Conservation (phyloP, 2,329 filamentous ascomycete genomes). For the Helicocarpus griseus region DNA sequence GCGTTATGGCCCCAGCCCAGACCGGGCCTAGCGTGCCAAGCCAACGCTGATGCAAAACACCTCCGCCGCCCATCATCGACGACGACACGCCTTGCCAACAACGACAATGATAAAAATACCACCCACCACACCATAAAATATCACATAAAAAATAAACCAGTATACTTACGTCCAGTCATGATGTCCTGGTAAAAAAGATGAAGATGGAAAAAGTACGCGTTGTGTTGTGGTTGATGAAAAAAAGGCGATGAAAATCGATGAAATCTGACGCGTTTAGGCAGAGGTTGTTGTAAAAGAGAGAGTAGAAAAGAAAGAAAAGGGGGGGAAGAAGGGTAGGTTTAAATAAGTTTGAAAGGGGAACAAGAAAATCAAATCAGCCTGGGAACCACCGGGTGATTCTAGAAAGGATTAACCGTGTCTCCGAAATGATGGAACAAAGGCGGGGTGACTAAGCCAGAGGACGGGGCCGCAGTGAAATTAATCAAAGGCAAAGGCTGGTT, state of each 20-base stretch:
- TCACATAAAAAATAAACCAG: constrained; percentile 4
- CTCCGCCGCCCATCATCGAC: constrained; percentile 10
- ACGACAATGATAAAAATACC: neutral
- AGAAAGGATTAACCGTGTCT: too few species aligned
- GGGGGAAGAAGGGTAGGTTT: constrained; percentile 8
- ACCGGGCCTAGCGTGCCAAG: neutral
- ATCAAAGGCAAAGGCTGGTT: constrained; percentile 22
- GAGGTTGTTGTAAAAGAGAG: too few species aligned
- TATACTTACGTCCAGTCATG: constrained; percentile 35
- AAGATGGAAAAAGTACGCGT: constrained; percentile 10
- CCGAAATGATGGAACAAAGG: neutral
- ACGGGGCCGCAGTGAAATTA: neutral
- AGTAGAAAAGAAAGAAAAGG: constrained; percentile 10
- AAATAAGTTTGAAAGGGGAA: too few species aligned
- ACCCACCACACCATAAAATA: neutral
- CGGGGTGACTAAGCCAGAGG: neutral
- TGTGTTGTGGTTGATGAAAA: constrained; percentile 9
- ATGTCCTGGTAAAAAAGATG: constrained; percentile 6
- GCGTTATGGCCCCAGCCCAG: neutral
- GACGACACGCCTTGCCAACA: neutral
- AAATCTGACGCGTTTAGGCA: constrained; percentile 6
- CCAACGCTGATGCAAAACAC: too few species aligned
- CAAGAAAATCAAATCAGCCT: too few species aligned
- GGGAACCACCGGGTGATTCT: too few species aligned
- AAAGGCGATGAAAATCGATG: constrained; percentile 6